phyloP scores from a whole-genome alignment of 1,284 basidiomycete species.

The Coniophora puteana region DNA sequence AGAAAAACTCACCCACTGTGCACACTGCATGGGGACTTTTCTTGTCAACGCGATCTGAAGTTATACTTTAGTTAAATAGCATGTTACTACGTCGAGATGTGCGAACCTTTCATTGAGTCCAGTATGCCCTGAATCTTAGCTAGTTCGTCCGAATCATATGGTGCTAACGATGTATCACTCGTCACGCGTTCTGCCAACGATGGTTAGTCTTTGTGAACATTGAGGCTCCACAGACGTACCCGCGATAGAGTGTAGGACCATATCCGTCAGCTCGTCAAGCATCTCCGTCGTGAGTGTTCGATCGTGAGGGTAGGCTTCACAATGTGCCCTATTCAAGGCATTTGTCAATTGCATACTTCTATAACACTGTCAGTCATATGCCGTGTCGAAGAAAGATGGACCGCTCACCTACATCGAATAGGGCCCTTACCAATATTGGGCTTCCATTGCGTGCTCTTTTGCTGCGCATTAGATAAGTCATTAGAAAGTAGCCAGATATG shows the following conservation, averaged over 20 bases:
- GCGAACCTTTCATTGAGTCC: constrained; percentile 6
- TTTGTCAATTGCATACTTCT: not conserved
- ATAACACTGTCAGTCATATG: not conserved
- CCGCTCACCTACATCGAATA: constrained; percentile 1
- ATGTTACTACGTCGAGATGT: not conserved
- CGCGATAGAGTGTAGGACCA: constrained; percentile 10
- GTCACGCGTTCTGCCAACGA: constrained; percentile 7
- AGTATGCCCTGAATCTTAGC: constrained; percentile 11
- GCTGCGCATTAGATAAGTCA: not conserved
- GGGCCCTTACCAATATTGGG: constrained; percentile 6
- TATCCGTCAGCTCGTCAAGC: constrained; percentile 8
- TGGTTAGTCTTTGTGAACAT: not conserved
- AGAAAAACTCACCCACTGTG: constrained; percentile 8
- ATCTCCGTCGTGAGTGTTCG: constrained; percentile 1
- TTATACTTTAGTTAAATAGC: not conserved
- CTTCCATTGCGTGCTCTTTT: constrained; percentile 3
- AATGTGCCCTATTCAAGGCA: constrained; percentile 5
- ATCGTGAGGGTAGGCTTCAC: constrained; percentile 9
- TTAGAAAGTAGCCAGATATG: not conserved
- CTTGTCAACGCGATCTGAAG: constrained; percentile 4
- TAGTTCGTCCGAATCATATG: constrained; percentile 10
- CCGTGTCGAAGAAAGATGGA: not conserved
- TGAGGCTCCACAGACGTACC: not conserved
- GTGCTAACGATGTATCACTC: constrained; percentile 39
- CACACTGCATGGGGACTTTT: constrained; percentile 7